These are phyloP conservation scores for Kluyveromyces sp. DNA, from an alignment of 1,139 yeast species.

Conservation along the genomic window DNA sequence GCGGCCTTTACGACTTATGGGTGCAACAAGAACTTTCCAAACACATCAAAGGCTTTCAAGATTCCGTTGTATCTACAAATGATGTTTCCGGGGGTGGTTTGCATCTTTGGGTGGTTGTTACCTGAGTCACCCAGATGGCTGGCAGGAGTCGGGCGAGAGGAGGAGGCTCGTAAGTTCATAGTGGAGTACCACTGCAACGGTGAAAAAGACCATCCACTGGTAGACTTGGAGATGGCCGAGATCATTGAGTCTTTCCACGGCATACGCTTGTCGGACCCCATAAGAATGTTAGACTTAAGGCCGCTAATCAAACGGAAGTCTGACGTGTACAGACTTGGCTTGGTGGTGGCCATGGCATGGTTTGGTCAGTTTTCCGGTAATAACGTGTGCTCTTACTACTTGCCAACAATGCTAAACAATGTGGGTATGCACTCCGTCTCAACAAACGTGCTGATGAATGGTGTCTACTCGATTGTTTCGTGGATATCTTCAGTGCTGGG, in stretches of 20 bases:
- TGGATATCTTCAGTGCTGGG: slow-evolving; percentile 3
- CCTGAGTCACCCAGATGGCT: slow-evolving; percentile 7
- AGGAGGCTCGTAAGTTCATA: slow-evolving; percentile 5
- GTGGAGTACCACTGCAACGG: slow-evolving; percentile 2
- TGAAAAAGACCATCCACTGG: slow-evolving; percentile 1
- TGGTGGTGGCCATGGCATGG: slow-evolving; percentile 5
- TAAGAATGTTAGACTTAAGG: slow-evolving; percentile 2
- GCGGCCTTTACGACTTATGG: slow-evolving; percentile 6
- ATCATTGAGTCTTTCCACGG: slow-evolving; percentile 5
- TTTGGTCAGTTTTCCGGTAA: slow-evolving; percentile 7
- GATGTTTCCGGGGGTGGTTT: slow-evolving; percentile 2
- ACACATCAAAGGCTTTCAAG: slow-evolving; percentile 1
- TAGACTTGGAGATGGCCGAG: slow-evolving; percentile 6
- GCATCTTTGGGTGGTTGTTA: slow-evolving; percentile 5
- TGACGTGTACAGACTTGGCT: not conserved
- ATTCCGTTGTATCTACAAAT: slow-evolving; percentile 4
- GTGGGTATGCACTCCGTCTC: slow-evolving; percentile 1
- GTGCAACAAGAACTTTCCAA: not conserved
- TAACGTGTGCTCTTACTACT: slow-evolving; percentile 6
- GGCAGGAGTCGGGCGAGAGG: slow-evolving; percentile 6
- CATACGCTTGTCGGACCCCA: not conserved
- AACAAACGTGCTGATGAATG: slow-evolving; percentile 5
- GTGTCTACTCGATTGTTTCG: slow-evolving; percentile 4
- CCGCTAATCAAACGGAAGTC: slow-evolving; percentile 1
- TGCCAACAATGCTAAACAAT: slow-evolving; percentile 4